phyloP scores from a whole-genome alignment of 495 filamentous ascomycete species.

The Cercophora samala region DNA sequence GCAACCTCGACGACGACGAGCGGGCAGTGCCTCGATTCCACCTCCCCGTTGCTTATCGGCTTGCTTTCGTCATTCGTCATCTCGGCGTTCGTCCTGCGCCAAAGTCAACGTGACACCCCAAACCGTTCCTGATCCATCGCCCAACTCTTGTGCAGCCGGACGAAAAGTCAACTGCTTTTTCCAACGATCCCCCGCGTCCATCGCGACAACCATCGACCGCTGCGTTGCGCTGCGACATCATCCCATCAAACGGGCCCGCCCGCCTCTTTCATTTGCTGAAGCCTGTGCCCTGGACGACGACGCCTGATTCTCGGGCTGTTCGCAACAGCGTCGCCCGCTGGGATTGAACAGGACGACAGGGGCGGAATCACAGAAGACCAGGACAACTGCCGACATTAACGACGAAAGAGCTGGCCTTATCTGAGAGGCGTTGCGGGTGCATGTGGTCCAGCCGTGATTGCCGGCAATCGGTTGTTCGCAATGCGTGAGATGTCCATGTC shows the following conservation, averaged over 20 bases:
- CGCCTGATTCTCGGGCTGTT: not conserved
- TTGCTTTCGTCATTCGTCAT: slow-evolving; percentile 11
- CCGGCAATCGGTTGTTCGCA: slow-evolving; percentile 17
- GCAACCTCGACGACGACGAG: slow-evolving; percentile 13
- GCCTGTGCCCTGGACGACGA: not conserved
- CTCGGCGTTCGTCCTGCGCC: slow-evolving; percentile 9
- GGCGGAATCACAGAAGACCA: not conserved
- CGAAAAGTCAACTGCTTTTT: not conserved
- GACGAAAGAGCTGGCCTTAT: not conserved
- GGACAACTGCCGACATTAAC: not conserved
- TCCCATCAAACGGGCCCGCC: not conserved
- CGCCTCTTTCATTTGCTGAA: not conserved
- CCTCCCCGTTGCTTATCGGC: not conserved
- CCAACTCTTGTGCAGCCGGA: not conserved
- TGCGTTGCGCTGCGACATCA: not conserved
- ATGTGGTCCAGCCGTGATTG: slow-evolving; percentile 19
- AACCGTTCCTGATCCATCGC: slow-evolving; percentile 1
- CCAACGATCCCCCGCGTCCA: not conserved
- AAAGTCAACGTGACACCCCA: slow-evolving; percentile 8
- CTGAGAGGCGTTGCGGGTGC: slow-evolving; percentile 20
- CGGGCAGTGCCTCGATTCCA: slow-evolving; percentile 15
- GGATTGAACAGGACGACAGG: not conserved
- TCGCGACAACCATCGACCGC: not conserved
- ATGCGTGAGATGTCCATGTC: too few species aligned
- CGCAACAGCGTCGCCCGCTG: not conserved